Base-by-base conservation (phyloP, 768 basidiomycete species). In the Leucocoprinus sp. region DNA sequence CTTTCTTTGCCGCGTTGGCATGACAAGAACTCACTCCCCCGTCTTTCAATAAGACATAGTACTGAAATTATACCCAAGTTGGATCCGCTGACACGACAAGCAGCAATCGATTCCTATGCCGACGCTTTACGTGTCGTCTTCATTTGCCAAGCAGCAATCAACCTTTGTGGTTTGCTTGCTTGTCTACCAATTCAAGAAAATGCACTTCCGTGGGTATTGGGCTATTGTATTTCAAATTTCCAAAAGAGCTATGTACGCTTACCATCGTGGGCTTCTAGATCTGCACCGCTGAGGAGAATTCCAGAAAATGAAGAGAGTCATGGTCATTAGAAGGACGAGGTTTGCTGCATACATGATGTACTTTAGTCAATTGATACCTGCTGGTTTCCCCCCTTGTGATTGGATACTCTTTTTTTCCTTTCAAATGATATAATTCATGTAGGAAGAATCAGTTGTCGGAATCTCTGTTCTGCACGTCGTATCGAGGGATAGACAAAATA, bases 121-220 rank as follows among this genome's bases (percentile, higher is more conserved):
- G 76, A 79, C 57, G 85, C 90, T 48, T 68, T 93, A 56, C 80
- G 76, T 57, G 78, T 78, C 52, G 87, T 90, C 49, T 93, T 93
- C 69, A 78, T 89, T 48, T 82, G 80, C 56, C 89, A 91, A 57
- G 69, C 74, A 42, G 81, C 72, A 23, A 65, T 84, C 52, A 82
- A 81, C 52, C 52, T 87, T 57, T 57, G 87, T 48, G 72, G 74
- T 31, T 75, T 90, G 58, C 63, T 91, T 49, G 71, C 75, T 35
- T 81, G 78, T 58, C 55, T 89, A 52, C 82, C 84, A 5, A 86
- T 93, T 40, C 76, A 86, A 64, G 87, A 87, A 58, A 81, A 78
- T 57, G 64, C 70, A 24, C 60, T 85, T 57, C 79, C 84, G 74
- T 76, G 56, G 61, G 69, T 57, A n/a, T 26, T 33, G 31, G 31